Evolutionary conservation across 2,329 filamentous ascomycete genomes (phyloP), one percentile per base, ranked within the genome.

Genomic region (Fusarium neocosmosporiellum): DNA sequence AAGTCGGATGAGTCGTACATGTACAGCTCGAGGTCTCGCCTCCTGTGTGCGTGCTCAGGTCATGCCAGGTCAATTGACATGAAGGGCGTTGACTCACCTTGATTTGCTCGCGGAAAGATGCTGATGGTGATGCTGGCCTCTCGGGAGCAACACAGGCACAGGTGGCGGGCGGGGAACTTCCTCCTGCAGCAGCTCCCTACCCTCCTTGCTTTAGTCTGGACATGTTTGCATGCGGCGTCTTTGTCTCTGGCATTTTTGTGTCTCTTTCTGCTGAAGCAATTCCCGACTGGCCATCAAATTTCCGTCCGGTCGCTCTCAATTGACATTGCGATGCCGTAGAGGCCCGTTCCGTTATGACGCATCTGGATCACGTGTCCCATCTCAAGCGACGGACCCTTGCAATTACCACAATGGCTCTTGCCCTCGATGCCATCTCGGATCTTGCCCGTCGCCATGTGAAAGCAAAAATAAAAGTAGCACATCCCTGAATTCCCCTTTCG

Each of bases 141-240:
- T 53, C 27, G 16, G 27, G n/a, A 22, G 39, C 39, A 22, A 43
- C 20, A 43, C 39, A 43, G 39, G n/a, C 46, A 53, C 46, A 55
- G 27, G 67, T 50, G 43, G 58, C 31, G 37, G 36, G 66, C 66
- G 67, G 60, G 58, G 67, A 67, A 67, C 34, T 9, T 63, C 20
- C 10, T 70, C 66, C 57, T 70, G 62, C 66, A 70, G 63, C 41
- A 65, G 46, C 37, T 59, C 54, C 54, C 50, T 27, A 64, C 53
- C 64, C 18, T 64, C 34, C 55, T 24, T 67, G 27, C 41, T 29
- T 59, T 65, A 65, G 65, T 46, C 62, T 24, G 31, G 53, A 34
- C 37, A 20, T 53, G 24, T 55, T 61, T 57, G 62, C 54, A 66
- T 66, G 37, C 54, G 46, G 62, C n/a, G 14, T 41, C 20, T 67